These are phyloP conservation scores for Rhodotorula paludigena DNA, from an alignment of 768 basidiomycete species.

Conservation along the genomic window DNA sequence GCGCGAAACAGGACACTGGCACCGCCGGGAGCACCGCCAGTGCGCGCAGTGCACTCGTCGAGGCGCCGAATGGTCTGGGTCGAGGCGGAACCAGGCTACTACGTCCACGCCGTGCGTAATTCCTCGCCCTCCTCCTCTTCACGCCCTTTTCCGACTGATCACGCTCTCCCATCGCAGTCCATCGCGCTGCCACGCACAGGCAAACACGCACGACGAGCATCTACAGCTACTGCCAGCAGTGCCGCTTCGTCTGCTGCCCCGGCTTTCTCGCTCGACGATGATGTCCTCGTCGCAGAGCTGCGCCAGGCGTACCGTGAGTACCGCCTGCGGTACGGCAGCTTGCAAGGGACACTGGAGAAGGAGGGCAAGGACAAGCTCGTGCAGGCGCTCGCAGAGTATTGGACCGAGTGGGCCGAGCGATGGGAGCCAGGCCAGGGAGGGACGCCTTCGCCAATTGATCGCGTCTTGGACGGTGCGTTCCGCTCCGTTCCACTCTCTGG, in stretches of 20 bases:
- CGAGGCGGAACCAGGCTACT: constrained; percentile 26
- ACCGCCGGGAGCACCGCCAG: not conserved
- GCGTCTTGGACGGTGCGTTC: constrained; percentile 3
- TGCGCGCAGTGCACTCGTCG: constrained; percentile 13
- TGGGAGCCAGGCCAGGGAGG: constrained; percentile 1
- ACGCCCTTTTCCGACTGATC: not conserved
- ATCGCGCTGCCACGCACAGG: not conserved
- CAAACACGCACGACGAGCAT: constrained; percentile 8
- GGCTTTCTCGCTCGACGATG: constrained; percentile 5
- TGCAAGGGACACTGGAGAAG: not conserved
- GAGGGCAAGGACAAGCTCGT: constrained; percentile 1
- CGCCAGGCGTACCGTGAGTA: constrained; percentile 5
- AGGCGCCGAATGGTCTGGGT: constrained; percentile 32
- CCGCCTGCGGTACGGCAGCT: constrained; percentile 3
- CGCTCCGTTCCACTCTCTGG: too few species aligned
- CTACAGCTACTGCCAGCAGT: constrained; percentile 2
- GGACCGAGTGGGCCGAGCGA: constrained; percentile 7
- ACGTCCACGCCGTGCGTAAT: constrained; percentile 23
- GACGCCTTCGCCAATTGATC: not conserved
- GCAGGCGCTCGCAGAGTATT: not conserved
- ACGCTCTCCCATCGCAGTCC: constrained; percentile 2
- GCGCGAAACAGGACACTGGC: constrained; percentile 20
- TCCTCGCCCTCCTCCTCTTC: not conserved
- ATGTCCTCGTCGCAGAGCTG: constrained; percentile 12
- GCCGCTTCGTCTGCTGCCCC: not conserved